phyloP scores from a whole-genome alignment of 805 yeast genomes.

The Pichia eremophila region DNA sequence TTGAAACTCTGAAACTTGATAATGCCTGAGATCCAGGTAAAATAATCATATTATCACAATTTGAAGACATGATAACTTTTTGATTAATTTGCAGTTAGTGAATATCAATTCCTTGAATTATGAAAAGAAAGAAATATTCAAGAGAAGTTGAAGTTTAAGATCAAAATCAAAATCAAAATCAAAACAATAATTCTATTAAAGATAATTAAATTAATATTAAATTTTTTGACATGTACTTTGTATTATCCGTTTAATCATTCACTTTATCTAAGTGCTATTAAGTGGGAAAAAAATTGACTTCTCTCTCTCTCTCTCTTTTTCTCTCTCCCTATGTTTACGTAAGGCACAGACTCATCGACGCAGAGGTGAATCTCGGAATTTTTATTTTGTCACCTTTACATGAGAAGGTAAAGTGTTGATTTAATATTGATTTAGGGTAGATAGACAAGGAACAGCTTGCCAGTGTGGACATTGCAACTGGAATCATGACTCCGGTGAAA shows the following conservation, averaged over 20 bases:
- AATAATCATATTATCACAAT: constrained; percentile 29
- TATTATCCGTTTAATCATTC: too few species aligned
- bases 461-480: too few species aligned
- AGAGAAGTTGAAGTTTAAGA: neutral
- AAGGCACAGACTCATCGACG: too few species aligned
- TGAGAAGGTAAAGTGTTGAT: neutral
- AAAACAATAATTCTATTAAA: too few species aligned
- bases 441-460: too few species aligned
- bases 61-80: constrained; percentile 1
- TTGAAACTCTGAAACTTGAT: constrained; percentile 76
- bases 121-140: neutral
- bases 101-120: neutral
- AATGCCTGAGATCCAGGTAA: constrained; percentile 87
- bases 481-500: neutral
- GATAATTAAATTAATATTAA: too few species aligned
- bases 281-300: too few species aligned
- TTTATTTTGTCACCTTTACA: neutral
- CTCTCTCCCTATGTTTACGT: too few species aligned
- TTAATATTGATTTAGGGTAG: too few species aligned
- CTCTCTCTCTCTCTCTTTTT: too few species aligned
- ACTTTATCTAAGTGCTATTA: too few species aligned
- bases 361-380: neutral
- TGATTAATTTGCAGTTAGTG: neutral
- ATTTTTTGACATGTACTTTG: too few species aligned
- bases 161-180: neutral